Evolutionary conservation across 1,284 basidiomycete genomes (phyloP).

Genomic region (Papiliotrema flavescens): DNA sequence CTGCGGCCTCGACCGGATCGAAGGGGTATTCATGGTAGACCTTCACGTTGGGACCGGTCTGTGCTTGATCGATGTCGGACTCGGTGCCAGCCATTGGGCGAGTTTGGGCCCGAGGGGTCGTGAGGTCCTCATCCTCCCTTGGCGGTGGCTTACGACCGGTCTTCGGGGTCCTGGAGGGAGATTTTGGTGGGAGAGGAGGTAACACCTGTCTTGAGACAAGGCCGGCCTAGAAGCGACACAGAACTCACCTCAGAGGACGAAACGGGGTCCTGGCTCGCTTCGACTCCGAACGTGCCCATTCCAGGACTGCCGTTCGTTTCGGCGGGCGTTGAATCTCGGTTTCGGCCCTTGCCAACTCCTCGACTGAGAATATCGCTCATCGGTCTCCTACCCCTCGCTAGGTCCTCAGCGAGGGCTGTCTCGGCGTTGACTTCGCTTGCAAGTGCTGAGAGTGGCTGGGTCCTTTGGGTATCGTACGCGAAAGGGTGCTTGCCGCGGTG

Average conservation of each 20-base stretch:
- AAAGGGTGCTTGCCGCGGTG: conserved; percentile 25
- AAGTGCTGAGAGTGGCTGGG: conserved; percentile 28
- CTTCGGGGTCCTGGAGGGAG: background rate
- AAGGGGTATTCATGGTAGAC: conserved; percentile 32
- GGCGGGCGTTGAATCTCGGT: background rate
- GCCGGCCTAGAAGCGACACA: background rate
- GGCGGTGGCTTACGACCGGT: conserved; percentile 7
- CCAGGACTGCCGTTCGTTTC: conserved; percentile 15
- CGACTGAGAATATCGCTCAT: conserved; percentile 31
- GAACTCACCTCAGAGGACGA: background rate
- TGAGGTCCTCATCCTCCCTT: background rate
- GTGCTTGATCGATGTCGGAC: background rate
- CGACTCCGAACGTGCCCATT: conserved; percentile 33
- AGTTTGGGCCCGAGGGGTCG: no score
- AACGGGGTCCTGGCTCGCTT: conserved; percentile 10
- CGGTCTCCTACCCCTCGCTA: background rate
- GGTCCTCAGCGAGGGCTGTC: conserved; percentile 3
- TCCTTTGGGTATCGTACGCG: conserved; percentile 16
- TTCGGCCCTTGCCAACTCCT: conserved; percentile 13
- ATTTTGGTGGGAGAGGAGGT: conserved; percentile 1
- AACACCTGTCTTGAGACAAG: background rate
- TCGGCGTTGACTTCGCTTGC: conserved; percentile 2
- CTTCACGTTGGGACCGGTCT: conserved; percentile 14
- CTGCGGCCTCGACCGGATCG: conserved; percentile 22
- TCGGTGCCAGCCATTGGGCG: background rate